phyloP scores from a whole-genome alignment of 345 rosid genomes.

The Rubroshorea leprosula region DNA sequence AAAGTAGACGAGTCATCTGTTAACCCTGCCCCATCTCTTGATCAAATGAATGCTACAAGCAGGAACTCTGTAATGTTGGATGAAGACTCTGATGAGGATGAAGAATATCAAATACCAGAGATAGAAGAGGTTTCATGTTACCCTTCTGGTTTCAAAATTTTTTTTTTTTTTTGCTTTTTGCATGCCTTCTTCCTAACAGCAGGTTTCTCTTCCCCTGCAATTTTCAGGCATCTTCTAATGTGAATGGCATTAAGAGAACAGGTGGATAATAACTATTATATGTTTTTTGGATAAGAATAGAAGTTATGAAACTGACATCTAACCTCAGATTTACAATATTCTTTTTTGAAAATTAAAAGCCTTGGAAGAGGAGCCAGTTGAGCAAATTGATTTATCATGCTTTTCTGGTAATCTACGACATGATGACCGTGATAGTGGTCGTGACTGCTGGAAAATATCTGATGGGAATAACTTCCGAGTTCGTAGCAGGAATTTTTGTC shows the following conservation, averaged over 20 bases:
- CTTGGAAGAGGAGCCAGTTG: conserved; percentile 64
- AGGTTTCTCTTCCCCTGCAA: conserved; percentile 5
- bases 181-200: neutral
- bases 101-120: conserved; percentile 82
- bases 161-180: conserved; percentile 3
- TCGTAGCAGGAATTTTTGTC: conserved; percentile 87
- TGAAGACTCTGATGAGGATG: conserved; percentile 93
- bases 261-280: conserved; percentile 30
- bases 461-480: conserved; percentile 91
- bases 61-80: conserved; percentile 76
- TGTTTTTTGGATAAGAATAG: too few relatives aligned
- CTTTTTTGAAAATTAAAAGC: conserved; percentile 32
- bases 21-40: conserved; percentile 50
- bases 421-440: conserved; percentile 78
- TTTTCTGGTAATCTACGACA: conserved; percentile 78
- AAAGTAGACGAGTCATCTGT: conserved; percentile 43
- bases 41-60: conserved; percentile 56
- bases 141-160: conserved; percentile 3
- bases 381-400: conserved; percentile 74
- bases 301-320: too few relatives aligned
- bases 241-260: conserved; percentile 50
- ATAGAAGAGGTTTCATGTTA: conserved; percentile 59
- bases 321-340: neutral
- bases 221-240: conserved; percentile 46
- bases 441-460: conserved; percentile 86